A percentile compares a stretch with the other conserved stretches of the same genome.
These are phyloP conservation scores for Rhododendron griersonianum DNA, from an alignment of 148 eudicot species.

Conservation along the genomic window DNA sequence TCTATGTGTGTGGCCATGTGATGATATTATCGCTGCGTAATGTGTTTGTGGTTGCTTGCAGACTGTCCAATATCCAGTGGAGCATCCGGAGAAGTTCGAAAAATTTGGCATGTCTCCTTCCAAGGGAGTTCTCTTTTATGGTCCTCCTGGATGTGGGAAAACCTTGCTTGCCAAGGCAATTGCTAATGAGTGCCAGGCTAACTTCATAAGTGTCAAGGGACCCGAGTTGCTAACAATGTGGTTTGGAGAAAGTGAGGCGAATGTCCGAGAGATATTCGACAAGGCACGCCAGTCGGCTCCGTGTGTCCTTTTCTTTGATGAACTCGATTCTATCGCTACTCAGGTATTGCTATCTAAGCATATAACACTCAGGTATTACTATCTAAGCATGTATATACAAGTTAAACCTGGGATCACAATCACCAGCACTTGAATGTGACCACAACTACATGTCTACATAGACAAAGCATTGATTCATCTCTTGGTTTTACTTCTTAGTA, in stretches of 20 bases:
- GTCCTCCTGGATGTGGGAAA: slow-evolving; percentile 4
- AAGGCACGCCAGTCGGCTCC: slow-evolving; percentile 5
- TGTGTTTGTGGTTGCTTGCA: background rate
- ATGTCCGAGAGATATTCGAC: background rate
- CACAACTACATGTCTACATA: background rate
- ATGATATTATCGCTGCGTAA: background rate
- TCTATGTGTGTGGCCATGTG: background rate
- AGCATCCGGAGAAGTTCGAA: background rate
- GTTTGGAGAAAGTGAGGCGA: background rate
- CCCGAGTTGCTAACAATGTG: background rate
- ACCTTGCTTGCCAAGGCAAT: slow-evolving; percentile 6
- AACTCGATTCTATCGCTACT: background rate
- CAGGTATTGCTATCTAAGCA: background rate
- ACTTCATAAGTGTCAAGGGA: background rate
- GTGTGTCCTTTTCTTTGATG: background rate
- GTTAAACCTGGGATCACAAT: background rate
- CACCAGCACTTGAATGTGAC: background rate
- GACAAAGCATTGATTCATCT: background rate
- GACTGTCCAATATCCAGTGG: slow-evolving; percentile 6
- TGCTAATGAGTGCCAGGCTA: slow-evolving; percentile 6
- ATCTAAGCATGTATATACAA: background rate
- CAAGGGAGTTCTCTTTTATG: slow-evolving; percentile 2
- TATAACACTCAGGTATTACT: background rate
- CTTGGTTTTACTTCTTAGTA: background rate
- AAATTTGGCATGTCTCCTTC: slow-evolving; percentile 1